Conservation (phyloP, 2,329 filamentous ascomycete genomes). For the Aspergillus neotritici region DNA sequence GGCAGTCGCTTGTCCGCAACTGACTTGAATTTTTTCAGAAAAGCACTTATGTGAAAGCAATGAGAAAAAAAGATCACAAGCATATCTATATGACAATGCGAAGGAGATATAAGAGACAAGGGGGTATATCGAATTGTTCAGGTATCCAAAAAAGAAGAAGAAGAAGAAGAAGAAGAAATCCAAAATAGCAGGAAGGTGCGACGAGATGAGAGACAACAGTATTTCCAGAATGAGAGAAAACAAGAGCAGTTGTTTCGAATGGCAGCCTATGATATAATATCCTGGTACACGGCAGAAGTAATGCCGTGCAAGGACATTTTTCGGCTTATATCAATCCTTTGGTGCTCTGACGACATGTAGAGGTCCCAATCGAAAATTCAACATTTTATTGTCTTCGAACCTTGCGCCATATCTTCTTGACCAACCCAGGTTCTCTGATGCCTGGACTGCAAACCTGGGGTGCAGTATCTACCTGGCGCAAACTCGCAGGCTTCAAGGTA, state of each 20-base stretch:
- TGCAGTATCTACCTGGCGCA: conserved; percentile 43
- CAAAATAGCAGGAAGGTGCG: conserved; percentile 1
- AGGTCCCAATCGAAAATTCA: background rate
- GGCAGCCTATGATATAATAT: background rate
- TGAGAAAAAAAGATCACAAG: background rate
- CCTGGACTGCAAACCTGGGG: conserved; percentile 41
- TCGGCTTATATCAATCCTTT: too few relatives aligned
- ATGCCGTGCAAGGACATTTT: too few relatives aligned
- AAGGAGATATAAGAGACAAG: background rate
- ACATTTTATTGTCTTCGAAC: conserved; percentile 27
- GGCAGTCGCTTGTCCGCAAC: too few relatives aligned
- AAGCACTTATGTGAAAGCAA: too few relatives aligned
- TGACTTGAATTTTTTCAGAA: too few relatives aligned
- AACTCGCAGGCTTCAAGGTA: conserved; percentile 51
- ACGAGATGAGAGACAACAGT: background rate
- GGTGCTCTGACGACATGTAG: too few relatives aligned
- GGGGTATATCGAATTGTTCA: background rate
- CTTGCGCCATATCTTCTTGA: conserved; percentile 43
- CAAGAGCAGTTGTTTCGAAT: background rate
- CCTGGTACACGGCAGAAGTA: background rate
- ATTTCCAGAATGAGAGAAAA: background rate
- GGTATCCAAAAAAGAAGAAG: background rate
- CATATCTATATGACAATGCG: conserved; percentile 1
- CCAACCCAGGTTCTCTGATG: conserved; percentile 31
- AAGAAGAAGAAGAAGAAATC: background rate